Conservation (phyloP, 169 alveolate species). For the Theileria sp. region DNA sequence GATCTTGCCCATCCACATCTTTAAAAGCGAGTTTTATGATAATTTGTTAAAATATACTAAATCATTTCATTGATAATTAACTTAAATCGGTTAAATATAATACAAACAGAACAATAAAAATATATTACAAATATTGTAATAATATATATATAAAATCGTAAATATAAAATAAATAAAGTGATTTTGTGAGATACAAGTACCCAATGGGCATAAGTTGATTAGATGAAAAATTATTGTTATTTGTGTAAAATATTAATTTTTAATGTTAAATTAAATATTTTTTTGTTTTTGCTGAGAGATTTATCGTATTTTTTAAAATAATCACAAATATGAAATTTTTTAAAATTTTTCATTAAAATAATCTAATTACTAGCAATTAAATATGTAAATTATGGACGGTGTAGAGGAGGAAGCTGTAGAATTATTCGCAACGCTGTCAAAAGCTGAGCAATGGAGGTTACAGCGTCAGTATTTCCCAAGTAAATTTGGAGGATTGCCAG, state of each 20-base stretch:
- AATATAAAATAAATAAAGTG: neutral
- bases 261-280: neutral
- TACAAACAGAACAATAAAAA: neutral
- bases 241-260: neutral
- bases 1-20: conserved; percentile 88
- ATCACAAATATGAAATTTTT: neutral
- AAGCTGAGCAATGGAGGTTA: conserved; percentile 53
- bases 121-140: neutral
- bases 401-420: conserved; percentile 20
- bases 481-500: conserved; percentile 77
- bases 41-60: conserved; percentile 5
- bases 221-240: neutral
- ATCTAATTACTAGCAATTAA: neutral
- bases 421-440: conserved; percentile 45
- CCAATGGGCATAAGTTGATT: neutral
- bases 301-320: neutral
- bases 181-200: conserved; percentile 11
- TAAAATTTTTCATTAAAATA: too few relatives aligned
- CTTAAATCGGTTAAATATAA: neutral
- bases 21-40: conserved; percentile 20
- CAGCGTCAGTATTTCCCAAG: conserved; percentile 73
- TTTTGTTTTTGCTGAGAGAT: neutral
- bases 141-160: neutral
- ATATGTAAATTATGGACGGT: conserved; percentile 22
- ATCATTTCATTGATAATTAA: neutral